Evolutionary conservation across 768 basidiomycete genomes (phyloP).

Genomic region (Tulasnella sp.): DNA sequence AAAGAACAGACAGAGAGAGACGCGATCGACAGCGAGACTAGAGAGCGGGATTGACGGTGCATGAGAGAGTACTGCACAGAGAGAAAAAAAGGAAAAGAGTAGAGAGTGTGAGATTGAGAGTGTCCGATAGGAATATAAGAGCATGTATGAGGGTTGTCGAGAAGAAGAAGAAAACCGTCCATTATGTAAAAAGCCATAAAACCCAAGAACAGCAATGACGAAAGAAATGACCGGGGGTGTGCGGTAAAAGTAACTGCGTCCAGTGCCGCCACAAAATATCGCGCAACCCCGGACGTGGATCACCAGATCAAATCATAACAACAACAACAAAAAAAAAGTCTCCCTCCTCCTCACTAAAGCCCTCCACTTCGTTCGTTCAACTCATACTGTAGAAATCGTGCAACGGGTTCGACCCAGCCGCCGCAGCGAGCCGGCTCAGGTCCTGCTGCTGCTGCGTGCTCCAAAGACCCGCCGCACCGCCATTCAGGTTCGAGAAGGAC

Average conservation of each 20-base stretch:
- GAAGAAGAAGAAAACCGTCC: too few relatives aligned
- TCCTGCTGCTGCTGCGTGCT: conserved; percentile 9
- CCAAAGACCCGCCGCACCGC: background rate
- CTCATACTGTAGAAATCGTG: conserved; percentile 1
- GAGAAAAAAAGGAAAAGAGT: background rate
- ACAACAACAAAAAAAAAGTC: background rate
- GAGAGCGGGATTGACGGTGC: background rate
- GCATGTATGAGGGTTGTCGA: too few relatives aligned
- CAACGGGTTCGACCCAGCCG: background rate
- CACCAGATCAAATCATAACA: too few relatives aligned
- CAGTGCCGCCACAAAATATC: background rate
- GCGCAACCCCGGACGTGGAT: background rate
- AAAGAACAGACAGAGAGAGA: background rate
- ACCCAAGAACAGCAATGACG: background rate
- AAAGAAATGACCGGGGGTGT: background rate
- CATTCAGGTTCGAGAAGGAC: conserved; percentile 1
- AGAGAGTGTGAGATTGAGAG: background rate
- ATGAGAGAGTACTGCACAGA: background rate
- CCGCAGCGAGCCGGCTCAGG: background rate
- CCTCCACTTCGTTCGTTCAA: background rate
- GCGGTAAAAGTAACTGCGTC: background rate
- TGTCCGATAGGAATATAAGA: too few relatives aligned
- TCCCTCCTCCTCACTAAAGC: background rate
- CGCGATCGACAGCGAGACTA: too few relatives aligned
- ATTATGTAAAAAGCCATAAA: too few relatives aligned